phyloP scores from a whole-genome alignment of 352 stramenopile genomes.

The Globisporangium viniferum region DNA sequence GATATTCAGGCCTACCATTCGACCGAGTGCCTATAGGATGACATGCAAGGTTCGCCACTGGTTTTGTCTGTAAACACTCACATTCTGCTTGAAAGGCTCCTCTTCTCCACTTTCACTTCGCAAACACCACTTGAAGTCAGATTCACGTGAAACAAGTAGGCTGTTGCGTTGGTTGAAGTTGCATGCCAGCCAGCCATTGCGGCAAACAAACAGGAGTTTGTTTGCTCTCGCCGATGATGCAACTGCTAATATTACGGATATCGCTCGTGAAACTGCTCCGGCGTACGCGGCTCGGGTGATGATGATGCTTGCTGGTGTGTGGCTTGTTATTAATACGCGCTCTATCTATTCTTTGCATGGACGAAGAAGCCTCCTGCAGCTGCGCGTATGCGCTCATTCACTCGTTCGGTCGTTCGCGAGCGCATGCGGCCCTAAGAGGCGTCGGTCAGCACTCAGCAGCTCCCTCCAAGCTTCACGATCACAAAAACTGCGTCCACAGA shows the following conservation, averaged over 20 bases:
- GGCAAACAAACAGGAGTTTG: background rate
- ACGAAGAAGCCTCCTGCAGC: background rate
- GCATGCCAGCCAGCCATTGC: background rate
- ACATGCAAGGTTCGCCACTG: too few relatives aligned
- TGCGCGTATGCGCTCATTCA: background rate
- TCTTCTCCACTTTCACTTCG: too few relatives aligned
- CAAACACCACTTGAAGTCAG: too few relatives aligned
- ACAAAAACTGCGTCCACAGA: too few relatives aligned
- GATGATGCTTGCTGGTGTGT: background rate
- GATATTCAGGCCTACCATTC: too few relatives aligned
- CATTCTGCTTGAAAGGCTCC: too few relatives aligned
- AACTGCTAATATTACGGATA: background rate
- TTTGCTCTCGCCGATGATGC: background rate
- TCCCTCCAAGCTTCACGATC: too few relatives aligned
- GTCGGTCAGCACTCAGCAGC: too few relatives aligned
- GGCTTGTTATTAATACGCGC: background rate
- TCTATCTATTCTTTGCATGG: background rate
- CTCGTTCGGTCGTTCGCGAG: background rate
- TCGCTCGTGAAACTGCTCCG: background rate
- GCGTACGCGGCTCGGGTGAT: background rate
- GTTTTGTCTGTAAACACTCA: too few relatives aligned
- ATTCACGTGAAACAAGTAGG: too few relatives aligned
- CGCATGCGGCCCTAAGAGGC: background rate
- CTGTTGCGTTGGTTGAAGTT: too few relatives aligned
- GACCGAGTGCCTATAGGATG: too few relatives aligned